Base-by-base conservation (phyloP, 2,329 filamentous ascomycete species). In the Diplodia seriata region DNA sequence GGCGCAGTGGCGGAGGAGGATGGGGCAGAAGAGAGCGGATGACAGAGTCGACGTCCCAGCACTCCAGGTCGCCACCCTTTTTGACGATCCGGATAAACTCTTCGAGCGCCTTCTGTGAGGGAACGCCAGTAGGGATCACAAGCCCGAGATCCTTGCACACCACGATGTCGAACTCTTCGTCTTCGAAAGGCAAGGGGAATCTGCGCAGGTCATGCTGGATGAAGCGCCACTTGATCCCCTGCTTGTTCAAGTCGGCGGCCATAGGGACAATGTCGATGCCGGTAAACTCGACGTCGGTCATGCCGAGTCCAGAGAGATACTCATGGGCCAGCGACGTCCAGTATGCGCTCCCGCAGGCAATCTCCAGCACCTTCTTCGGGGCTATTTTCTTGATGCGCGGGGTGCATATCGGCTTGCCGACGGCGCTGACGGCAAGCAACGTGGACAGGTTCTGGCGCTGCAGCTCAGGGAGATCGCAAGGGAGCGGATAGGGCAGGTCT, bases 301-400 rank as follows among this genome's bases (percentile, higher is more conserved):
- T 85, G 15, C 92, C 92, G 67, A 86, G 84, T 59, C 87, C 85
- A 68, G 86, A 84, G 75, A 94, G 92, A 79, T 92, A 91, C 43
- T 92, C 88, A 77, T 97, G 91, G 77, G 92, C 96, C 83, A 93
- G 89, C 38, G 91, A 90, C 73, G 91, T 94, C 94, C 94, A 97
- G 76, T 96, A 91, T 29, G 89, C 94, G 23, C 91, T 91, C 20
- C 94, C 94, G 78, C 94, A 98, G 36, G 90, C 93, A 40, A 97
- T 81, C 75, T 98, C 94, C 29, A 98, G 84, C 33, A 98, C 90
- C 71, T 89, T 89, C 73, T 85, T 85, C 0, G 94, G 94, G 23
- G 91, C 89, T 56, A 87, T 87, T 70, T 87, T 85, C 53, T 85
- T 81, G 66, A 92, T 85, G 36, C 84, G 83, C 1, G 90, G 89